Base-by-base conservation (phyloP, 306 rosid species). In the Betula pendula region DNA sequence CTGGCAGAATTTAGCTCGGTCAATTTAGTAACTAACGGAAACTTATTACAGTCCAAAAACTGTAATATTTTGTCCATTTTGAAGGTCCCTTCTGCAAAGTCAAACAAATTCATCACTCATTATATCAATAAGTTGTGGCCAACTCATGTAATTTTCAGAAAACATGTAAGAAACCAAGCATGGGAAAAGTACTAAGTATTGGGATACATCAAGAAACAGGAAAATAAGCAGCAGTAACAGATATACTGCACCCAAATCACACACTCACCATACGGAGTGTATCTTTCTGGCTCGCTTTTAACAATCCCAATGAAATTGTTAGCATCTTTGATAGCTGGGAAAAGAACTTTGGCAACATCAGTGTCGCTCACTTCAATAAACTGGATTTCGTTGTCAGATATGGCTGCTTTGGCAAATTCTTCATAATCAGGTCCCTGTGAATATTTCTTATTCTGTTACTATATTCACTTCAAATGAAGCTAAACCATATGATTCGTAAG, bases 201-300 rank as follows among this genome's bases (percentile, higher is more conserved):
- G 14, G 12, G 0, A 31, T 60, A 29, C 68, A 60, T 8, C 43
- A 62, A 62, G 44, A 62, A 62, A 62, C 16, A 15, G 71, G 27
- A 50, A 27, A 69, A 19, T 11, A 13, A 66, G 40, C 3, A n/a
- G 51, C 15, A 3, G 38, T 56, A 48, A 40, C 25, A 78, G 31
- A 47, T 3, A 29, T 38, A 33, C 27, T 40, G 51, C 49, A 55
- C 71, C 81, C 27, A 60, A 68, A 31, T 49, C 13, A 76, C 59
- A 70, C 58, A 83, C 98, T 89, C 79, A 95, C 97, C 97, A 73
- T 88, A 95, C 48, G 82, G 72, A 24, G 89, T 89, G 86, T 85
- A 89, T 89, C 87, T 92, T 86, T 95, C 99, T 0, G 93, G 91
- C 81, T 95, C 97, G 22, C 85, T 84, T 81, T 95, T 92, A 70